These are phyloP conservation scores for Caulochytrium protostelioides DNA, from an alignment of 371 early-diverging fungal genomes.

Conservation along the genomic window DNA sequence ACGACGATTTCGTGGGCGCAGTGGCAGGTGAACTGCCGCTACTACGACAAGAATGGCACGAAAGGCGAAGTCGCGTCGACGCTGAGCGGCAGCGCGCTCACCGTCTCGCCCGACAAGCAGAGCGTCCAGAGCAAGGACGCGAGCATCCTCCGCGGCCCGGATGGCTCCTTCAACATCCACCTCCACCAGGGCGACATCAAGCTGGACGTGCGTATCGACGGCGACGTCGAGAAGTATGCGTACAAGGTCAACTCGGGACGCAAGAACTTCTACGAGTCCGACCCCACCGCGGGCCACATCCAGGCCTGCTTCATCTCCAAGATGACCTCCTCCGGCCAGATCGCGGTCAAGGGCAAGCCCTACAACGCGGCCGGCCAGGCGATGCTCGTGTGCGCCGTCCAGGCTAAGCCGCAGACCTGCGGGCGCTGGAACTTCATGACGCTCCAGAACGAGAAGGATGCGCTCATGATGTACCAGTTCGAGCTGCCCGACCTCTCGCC, in stretches of 20 bases:
- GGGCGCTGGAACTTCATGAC: constrained; percentile 65
- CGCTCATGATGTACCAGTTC: constrained; percentile 40
- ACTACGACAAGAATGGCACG: neutral
- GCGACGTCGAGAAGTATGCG: too few species aligned
- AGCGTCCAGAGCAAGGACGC: constrained; percentile 5
- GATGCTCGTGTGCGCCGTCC: constrained; percentile 64
- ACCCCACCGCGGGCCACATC: constrained; percentile 11
- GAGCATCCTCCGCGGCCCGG: constrained; percentile 3
- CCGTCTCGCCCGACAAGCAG: constrained; percentile 1
- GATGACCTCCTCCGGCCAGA: constrained; percentile 43
- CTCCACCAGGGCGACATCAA: too few species aligned
- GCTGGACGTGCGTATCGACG: too few species aligned
- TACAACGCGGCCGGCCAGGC: constrained; percentile 38
- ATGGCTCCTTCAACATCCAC: too few species aligned
- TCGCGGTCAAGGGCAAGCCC: constrained; percentile 39
- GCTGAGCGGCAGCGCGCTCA: neutral
- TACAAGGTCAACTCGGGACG: too few species aligned
- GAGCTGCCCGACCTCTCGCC: constrained; percentile 55
- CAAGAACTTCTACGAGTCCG: too few species aligned
- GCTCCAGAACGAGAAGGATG: constrained; percentile 33
- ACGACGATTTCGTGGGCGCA: constrained; percentile 56
- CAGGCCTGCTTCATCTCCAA: constrained; percentile 50
- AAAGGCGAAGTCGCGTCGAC: neutral
- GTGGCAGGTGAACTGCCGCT: too few species aligned
- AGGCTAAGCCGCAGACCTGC: constrained; percentile 55